phyloP scores from a whole-genome alignment of 1,284 basidiomycete genomes.

The Cryptococcus depauperatus region DNA sequence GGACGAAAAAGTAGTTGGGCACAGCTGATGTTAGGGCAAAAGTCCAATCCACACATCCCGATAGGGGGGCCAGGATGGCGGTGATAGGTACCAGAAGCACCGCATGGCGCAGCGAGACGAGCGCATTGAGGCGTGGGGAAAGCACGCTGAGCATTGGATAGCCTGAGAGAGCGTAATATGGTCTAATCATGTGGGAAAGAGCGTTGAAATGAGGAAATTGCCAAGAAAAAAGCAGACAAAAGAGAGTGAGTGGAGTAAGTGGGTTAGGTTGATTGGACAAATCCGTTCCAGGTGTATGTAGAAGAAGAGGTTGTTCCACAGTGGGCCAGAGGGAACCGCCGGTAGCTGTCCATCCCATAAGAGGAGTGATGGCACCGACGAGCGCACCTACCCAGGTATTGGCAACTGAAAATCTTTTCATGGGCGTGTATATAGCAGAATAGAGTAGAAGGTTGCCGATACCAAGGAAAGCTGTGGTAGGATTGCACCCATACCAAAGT shows the following conservation, averaged over 20 bases:
- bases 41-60: slow-evolving; percentile 77
- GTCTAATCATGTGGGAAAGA: slow-evolving; percentile 77
- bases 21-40: slow-evolving; percentile 72
- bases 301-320: slow-evolving; percentile 50
- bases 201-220: slow-evolving; percentile 99
- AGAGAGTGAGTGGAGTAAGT: slow-evolving; percentile 65
- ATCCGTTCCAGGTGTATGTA: slow-evolving; percentile 33
- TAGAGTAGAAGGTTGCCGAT: slow-evolving; percentile 81
- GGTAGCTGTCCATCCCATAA: slow-evolving; percentile 98
- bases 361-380: slow-evolving; percentile 84
- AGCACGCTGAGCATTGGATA: slow-evolving; percentile 89
- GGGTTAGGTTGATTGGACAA: slow-evolving; percentile 51
- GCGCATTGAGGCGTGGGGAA: slow-evolving; percentile 69
- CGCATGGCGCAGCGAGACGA: slow-evolving; percentile 79
- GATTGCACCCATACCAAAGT: slow-evolving; percentile 79
- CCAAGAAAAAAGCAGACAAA: slow-evolving; percentile 85
- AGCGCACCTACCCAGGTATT: slow-evolving; percentile 96
- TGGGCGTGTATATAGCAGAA: slow-evolving; percentile 83
- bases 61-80: slow-evolving; percentile 69
- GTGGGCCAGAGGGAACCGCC: slow-evolving; percentile 70
- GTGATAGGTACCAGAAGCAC: slow-evolving; percentile 71
- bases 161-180: slow-evolving; percentile 85
- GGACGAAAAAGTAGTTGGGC: slow-evolving; percentile 66
- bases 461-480: slow-evolving; percentile 76
- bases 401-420: slow-evolving; percentile 79